These are phyloP conservation scores for Sporothrix humicola DNA, from an alignment of 2,329 filamentous ascomycete species.

Conservation along the genomic window DNA sequence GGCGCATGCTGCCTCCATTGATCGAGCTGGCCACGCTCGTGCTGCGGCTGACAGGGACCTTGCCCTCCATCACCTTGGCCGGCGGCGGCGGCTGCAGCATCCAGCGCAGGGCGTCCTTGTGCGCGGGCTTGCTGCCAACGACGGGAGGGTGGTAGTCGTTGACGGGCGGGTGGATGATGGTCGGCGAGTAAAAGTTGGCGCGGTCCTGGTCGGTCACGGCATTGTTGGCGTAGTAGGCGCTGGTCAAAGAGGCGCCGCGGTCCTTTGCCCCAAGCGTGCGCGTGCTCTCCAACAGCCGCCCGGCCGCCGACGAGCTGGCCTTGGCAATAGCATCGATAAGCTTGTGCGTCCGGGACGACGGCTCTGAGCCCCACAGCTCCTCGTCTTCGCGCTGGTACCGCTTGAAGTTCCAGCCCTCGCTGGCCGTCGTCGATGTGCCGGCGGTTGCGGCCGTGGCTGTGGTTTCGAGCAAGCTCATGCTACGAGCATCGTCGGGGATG, in stretches of 20 bases:
- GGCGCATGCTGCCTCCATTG: conserved; percentile 48
- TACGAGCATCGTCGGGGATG: conserved; percentile 54
- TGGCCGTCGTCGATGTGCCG: conserved; percentile 43
- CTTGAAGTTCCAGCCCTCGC: conserved; percentile 74
- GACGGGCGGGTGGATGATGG: conserved; percentile 69
- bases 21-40: conserved; percentile 61
- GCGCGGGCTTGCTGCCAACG: conserved; percentile 74
- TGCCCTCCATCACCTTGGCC: conserved; percentile 89
- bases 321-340: conserved; percentile 64
- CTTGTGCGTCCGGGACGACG: conserved; percentile 58
- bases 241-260: conserved; percentile 38
- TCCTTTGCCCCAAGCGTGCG: conserved; percentile 57
- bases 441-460: conserved; percentile 36
- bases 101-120: conserved; percentile 77
- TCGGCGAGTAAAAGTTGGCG: conserved; percentile 63
- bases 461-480: conserved; percentile 47
- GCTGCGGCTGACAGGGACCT: conserved; percentile 70
- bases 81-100: conserved; percentile 93
- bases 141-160: conserved; percentile 88
- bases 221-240: conserved; percentile 7
- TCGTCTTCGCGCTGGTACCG: conserved; percentile 89
- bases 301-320: conserved; percentile 62
- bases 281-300: conserved; percentile 59
- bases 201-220: conserved; percentile 55
- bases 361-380: conserved; percentile 74